A percentile compares a stretch with the other conserved stretches of the same genome.
Conservation (phyloP, 305 asterid genomes). For the Striga hermonthica region DNA sequence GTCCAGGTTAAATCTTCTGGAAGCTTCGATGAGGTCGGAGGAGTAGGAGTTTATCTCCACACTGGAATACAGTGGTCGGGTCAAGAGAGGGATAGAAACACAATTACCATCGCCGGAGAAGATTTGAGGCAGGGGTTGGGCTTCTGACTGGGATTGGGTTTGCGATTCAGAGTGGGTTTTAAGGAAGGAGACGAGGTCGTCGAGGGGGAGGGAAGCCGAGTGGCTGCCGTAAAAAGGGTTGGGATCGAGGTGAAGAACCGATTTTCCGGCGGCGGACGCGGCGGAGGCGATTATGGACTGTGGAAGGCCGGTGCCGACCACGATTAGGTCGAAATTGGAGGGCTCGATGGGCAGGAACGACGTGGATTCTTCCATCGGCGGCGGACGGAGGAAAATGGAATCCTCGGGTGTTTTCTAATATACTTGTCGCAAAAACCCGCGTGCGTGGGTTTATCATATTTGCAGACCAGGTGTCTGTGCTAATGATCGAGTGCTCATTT, state of each 20-base stretch:
- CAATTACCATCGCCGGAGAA: constrained; percentile 24
- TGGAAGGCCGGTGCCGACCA: constrained; percentile 79
- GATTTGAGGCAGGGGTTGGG: constrained; percentile 3
- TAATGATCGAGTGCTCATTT: too few species aligned
- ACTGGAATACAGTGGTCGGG: constrained; percentile 57
- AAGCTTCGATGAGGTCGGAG: constrained; percentile 42
- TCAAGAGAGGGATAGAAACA: constrained; percentile 38
- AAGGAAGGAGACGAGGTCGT: constrained; percentile 54
- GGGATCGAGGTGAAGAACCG: constrained; percentile 84
- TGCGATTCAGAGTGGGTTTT: too few species aligned
- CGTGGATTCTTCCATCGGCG: constrained; percentile 46
- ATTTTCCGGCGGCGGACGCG: constrained; percentile 66
- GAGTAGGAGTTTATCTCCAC: constrained; percentile 51
- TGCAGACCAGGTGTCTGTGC: too few species aligned
- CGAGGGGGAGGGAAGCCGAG: constrained; percentile 68
- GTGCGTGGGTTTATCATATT: too few species aligned
- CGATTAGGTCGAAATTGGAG: constrained; percentile 63
- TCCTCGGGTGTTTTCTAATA: too few species aligned
- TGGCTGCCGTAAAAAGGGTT: constrained; percentile 70
- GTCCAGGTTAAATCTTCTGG: constrained; percentile 60
- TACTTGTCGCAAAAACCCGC: too few species aligned
- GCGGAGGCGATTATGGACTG: constrained; percentile 81
- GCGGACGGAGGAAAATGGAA: background rate
- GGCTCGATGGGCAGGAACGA: constrained; percentile 64
- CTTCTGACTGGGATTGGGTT: constrained; percentile 37